These are phyloP conservation scores for Malassezia brasiliensis DNA, from an alignment of 1,284 basidiomycete species.

Conservation along the genomic window DNA sequence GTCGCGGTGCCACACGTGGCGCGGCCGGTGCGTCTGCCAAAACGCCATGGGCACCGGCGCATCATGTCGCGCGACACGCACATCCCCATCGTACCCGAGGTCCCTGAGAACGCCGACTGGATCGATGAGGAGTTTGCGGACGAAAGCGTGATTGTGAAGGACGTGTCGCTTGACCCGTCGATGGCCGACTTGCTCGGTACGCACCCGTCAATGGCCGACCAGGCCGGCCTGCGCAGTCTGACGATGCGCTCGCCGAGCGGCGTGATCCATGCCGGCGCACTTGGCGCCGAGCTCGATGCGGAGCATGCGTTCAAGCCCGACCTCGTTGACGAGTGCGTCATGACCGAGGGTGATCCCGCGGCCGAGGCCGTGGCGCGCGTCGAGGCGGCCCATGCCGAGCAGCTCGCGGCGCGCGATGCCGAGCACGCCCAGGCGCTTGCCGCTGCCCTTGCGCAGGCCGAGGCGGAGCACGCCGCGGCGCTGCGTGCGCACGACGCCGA, in stretches of 20 bases:
- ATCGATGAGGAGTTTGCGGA: conserved; percentile 14
- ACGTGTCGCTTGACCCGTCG: conserved; percentile 10
- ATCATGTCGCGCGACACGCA: not conserved
- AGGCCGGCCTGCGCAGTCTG: not conserved
- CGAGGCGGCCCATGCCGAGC: not conserved
- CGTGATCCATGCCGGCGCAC: not conserved
- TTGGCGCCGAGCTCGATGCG: conserved; percentile 11
- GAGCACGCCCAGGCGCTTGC: not conserved
- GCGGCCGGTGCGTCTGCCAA: conserved; percentile 10
- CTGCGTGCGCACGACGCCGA: not conserved
- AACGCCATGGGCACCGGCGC: conserved; percentile 17
- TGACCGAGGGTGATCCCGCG: conserved; percentile 6
- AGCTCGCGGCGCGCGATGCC: not conserved
- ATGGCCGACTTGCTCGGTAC: conserved; percentile 8
- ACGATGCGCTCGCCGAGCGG: not conserved
- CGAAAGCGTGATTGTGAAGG: conserved; percentile 13
- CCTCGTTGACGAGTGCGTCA: conserved; percentile 6
- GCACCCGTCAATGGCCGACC: not conserved
- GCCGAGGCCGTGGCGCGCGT: not conserved
- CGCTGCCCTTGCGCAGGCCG: not conserved
- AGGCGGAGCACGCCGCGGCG: conserved; percentile 1
- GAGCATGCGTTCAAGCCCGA: conserved; percentile 2
- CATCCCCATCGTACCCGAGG: not conserved
- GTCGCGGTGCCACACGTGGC: conserved; percentile 15
- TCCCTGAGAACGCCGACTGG: conserved; percentile 11